Evolutionary conservation across 305 asterid species (phyloP).

Genomic region (Fraxinus albicans): DNA sequence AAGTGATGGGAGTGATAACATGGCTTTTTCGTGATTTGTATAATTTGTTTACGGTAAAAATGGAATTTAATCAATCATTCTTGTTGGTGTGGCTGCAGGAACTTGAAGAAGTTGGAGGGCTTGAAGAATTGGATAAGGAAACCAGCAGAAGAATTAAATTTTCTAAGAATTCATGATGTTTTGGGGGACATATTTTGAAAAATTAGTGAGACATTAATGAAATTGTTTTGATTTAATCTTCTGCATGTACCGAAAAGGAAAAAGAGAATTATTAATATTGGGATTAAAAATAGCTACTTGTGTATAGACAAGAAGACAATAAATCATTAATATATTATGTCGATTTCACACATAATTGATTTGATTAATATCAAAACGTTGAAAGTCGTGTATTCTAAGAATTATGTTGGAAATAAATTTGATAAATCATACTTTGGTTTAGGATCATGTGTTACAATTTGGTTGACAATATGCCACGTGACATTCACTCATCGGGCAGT

Average conservation of each 20-base stretch:
- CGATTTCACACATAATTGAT: background rate
- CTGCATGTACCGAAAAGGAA: background rate
- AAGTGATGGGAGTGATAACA: background rate
- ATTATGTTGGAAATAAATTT: background rate
- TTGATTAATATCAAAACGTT: background rate
- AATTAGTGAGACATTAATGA: background rate
- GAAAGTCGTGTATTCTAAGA: background rate
- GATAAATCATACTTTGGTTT: too few species aligned
- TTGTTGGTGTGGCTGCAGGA: slow-evolving; percentile 47
- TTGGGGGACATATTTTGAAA: background rate
- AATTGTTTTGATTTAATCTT: background rate
- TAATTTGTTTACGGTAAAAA: background rate
- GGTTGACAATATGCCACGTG: too few species aligned
- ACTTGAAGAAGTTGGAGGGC: slow-evolving; percentile 71
- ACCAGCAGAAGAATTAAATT: slow-evolving; percentile 50
- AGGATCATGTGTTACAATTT: too few species aligned
- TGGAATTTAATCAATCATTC: background rate
- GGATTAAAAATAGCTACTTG: background rate
- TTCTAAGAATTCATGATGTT: slow-evolving; percentile 36
- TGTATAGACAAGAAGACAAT: background rate
- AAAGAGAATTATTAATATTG: background rate
- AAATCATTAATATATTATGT: background rate
- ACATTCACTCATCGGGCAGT: too few species aligned
- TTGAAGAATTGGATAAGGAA: slow-evolving; percentile 73
- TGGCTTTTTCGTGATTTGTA: background rate